phyloP scores from a whole-genome alignment of 768 basidiomycete species.

The Tephrocybe sp. region DNA sequence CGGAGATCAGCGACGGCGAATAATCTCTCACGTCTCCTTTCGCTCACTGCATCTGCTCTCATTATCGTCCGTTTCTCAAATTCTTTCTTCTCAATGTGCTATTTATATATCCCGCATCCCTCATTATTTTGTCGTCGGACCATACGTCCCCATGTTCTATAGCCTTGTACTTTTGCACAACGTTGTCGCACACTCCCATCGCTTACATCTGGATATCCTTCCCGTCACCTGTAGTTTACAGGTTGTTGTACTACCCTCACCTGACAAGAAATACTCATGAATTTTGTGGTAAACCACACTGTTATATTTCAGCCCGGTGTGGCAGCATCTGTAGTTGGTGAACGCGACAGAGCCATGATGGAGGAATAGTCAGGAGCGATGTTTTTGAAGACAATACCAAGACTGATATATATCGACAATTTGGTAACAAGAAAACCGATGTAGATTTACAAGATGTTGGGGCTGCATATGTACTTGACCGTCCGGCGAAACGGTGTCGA shows the following conservation, averaged over 20 bases:
- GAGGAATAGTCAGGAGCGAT: too few species aligned
- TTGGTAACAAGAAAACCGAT: too few species aligned
- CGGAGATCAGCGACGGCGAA: conserved; percentile 75
- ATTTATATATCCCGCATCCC: conserved; percentile 19
- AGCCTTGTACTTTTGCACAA: conserved; percentile 15
- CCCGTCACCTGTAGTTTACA: conserved; percentile 18
- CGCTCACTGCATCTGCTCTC: conserved; percentile 12
- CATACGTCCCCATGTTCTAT: conserved; percentile 3
- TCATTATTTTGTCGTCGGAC: conserved; percentile 6
- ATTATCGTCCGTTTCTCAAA: conserved; percentile 8
- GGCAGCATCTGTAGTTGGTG: conserved; percentile 21
- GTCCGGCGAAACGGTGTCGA: too few species aligned
- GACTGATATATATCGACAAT: too few species aligned
- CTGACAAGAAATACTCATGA: conserved; percentile 11
- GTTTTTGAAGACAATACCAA: too few species aligned
- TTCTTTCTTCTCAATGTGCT: conserved; percentile 14
- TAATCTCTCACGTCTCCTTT: conserved; percentile 23
- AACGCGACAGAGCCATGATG: too few species aligned
- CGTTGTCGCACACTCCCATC: conserved; percentile 5
- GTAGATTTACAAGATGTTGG: too few species aligned
- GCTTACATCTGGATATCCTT: conserved; percentile 12
- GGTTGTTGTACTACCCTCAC: conserved; percentile 17
- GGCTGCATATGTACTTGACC: too few species aligned
- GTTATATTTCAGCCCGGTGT: conserved; percentile 13
- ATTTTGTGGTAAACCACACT: neutral